Evolutionary conservation across 192 early-diverging fungal genomes (phyloP).

Genomic region (Geosiphon pyriformis): DNA sequence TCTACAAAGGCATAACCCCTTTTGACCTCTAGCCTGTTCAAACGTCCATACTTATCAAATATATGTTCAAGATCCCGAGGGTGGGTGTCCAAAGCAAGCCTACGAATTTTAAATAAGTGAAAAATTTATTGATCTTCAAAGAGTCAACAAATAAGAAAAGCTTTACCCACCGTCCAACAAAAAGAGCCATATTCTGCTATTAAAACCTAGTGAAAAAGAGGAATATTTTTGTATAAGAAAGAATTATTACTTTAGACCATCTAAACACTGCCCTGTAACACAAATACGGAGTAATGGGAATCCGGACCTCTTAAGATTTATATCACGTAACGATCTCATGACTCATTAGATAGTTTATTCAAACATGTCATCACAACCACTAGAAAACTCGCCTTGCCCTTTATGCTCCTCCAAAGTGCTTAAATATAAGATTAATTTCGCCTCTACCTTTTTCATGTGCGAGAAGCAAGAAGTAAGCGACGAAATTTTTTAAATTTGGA

Average conservation of each 20-base stretch:
- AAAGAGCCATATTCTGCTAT: constrained; percentile 11
- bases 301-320: too few species aligned
- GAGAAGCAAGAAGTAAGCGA: background rate
- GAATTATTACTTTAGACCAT: too few species aligned
- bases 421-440: background rate
- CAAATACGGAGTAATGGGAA: too few species aligned
- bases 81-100: constrained; percentile 41
- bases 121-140: background rate
- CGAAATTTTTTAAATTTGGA: background rate
- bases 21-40: constrained; percentile 52
- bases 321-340: too few species aligned
- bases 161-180: constrained; percentile 9
- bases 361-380: too few species aligned
- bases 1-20: constrained; percentile 52
- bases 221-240: background rate
- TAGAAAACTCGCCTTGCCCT: background rate
- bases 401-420: background rate
- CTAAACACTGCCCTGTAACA: too few species aligned
- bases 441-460: background rate
- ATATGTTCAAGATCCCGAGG: constrained; percentile 52
- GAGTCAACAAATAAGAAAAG: background rate
- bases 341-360: too few species aligned
- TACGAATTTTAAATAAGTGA: too few species aligned
- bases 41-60: constrained; percentile 49
- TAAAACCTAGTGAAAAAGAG: background rate